Percentiles rank a stretch among this genome's conserved stretches.
These are phyloP conservation scores for Ophiostoma novo-ulmi DNA, from an alignment of 2,329 filamentous ascomycete species.

Conservation along the genomic window DNA sequence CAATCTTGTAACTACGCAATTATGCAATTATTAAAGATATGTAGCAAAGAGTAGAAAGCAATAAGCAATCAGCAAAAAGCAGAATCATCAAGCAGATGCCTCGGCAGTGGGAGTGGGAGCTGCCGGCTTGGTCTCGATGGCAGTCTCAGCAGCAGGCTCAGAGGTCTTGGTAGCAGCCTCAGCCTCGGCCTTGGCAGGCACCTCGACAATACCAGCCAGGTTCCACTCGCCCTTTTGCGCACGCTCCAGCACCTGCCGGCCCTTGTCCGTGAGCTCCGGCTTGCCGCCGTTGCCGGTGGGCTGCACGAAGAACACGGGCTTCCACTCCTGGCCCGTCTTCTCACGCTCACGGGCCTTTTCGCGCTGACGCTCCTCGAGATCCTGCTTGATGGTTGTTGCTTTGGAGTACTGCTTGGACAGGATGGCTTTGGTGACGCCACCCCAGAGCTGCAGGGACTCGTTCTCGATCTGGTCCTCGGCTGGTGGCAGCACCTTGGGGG, in stretches of 20 bases:
- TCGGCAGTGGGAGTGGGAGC: neutral
- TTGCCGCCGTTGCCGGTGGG: slow-evolving; percentile 51
- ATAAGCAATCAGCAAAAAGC: neutral
- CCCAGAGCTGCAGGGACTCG: slow-evolving; percentile 86
- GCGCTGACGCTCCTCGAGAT: slow-evolving; percentile 85
- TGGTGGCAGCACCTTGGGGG: slow-evolving; percentile 74
- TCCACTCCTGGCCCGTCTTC: slow-evolving; percentile 62
- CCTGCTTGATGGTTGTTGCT: slow-evolving; percentile 81
- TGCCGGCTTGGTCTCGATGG: neutral
- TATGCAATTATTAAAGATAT: neutral
- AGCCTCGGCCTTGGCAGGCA: neutral
- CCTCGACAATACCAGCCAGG: slow-evolving; percentile 31
- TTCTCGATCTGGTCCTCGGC: slow-evolving; percentile 74
- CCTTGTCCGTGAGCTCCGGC: slow-evolving; percentile 52
- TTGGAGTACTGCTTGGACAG: slow-evolving; percentile 72
- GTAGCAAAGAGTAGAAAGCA: neutral
- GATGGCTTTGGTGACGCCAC: slow-evolving; percentile 81
- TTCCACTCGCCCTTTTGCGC: slow-evolving; percentile 51
- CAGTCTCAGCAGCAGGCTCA: neutral
- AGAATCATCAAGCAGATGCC: neutral
- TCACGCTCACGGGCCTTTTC: slow-evolving; percentile 78
- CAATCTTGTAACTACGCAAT: neutral
- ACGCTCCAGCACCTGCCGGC: slow-evolving; percentile 45
- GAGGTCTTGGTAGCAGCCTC: neutral
- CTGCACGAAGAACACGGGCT: slow-evolving; percentile 80